Evolutionary conservation across 139 green algal genomes (phyloP).

Genomic region (Marvania coccoides): DNA sequence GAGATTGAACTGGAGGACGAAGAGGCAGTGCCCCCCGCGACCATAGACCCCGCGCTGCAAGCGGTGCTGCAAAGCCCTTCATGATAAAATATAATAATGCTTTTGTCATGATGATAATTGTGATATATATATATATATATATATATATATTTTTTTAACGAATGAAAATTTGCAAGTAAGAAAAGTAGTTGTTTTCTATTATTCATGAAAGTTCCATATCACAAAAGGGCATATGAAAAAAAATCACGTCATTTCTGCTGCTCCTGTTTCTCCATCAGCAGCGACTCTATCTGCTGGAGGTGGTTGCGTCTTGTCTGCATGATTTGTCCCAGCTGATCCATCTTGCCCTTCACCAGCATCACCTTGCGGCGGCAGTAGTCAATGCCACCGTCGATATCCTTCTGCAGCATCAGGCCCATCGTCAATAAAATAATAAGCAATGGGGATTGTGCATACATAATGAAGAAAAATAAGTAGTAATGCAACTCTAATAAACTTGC

Average conservation of each 20-base stretch:
- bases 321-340: constrained; percentile 38
- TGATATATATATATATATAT: too few species aligned
- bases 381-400: constrained; percentile 38
- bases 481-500: constrained; percentile 25
- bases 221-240: too few species aligned
- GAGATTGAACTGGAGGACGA: too few species aligned
- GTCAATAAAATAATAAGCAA: background rate
- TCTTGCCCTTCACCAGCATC: constrained; percentile 48
- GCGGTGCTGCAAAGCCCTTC: too few species aligned
- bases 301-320: constrained; percentile 3
- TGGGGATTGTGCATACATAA: background rate
- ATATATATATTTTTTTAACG: constrained; percentile 11
- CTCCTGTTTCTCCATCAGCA: background rate
- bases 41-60: too few species aligned
- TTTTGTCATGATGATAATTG: too few species aligned
- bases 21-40: too few species aligned
- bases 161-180: background rate
- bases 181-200: too few species aligned
- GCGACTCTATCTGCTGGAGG: background rate
- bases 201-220: background rate
- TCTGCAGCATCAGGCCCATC: constrained; percentile 35
- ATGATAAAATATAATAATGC: too few species aligned
- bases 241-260: too few species aligned
- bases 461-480: background rate
- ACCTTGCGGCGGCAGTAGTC: constrained; percentile 73